Conservation (phyloP, 495 filamentous ascomycete species). For the Hypoxylon lienhwacheense region DNA sequence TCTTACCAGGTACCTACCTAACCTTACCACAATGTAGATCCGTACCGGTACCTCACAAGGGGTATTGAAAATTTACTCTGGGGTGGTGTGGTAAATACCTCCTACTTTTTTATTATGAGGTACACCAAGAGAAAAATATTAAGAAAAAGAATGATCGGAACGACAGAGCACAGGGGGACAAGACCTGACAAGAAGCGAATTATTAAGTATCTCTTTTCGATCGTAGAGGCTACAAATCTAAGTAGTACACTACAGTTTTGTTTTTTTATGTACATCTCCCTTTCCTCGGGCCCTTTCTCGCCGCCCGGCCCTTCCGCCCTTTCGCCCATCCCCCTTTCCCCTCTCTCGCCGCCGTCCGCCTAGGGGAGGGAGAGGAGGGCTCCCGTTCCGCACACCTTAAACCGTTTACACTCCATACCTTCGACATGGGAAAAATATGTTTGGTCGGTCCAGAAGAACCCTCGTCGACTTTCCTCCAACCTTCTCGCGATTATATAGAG, state of each 20-base stretch:
- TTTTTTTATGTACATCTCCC: background rate
- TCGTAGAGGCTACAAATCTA: slow-evolving; percentile 19
- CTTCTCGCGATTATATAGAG: background rate
- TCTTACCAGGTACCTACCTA: no score
- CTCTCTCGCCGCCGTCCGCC: background rate
- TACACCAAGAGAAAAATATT: no score
- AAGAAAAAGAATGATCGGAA: no score
- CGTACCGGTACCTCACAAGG: no score
- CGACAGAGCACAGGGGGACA: no score
- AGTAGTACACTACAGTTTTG: slow-evolving; percentile 6
- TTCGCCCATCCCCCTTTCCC: background rate
- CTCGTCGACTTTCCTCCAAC: background rate
- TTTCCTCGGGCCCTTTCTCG: background rate
- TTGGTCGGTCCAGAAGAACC: background rate
- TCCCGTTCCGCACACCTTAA: no score
- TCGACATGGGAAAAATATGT: slow-evolving; percentile 9
- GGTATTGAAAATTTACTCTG: no score
- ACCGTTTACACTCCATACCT: background rate
- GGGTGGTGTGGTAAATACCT: no score
- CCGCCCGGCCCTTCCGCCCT: background rate
- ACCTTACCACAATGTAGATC: no score
- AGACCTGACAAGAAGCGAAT: slow-evolving; percentile 17
- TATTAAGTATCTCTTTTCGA: slow-evolving; percentile 19
- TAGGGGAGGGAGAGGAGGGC: no score
- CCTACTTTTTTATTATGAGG: no score